Evolutionary conservation across 176 grass and related monocot genomes (phyloP).

Genomic region (Aegilops bicornis): DNA sequence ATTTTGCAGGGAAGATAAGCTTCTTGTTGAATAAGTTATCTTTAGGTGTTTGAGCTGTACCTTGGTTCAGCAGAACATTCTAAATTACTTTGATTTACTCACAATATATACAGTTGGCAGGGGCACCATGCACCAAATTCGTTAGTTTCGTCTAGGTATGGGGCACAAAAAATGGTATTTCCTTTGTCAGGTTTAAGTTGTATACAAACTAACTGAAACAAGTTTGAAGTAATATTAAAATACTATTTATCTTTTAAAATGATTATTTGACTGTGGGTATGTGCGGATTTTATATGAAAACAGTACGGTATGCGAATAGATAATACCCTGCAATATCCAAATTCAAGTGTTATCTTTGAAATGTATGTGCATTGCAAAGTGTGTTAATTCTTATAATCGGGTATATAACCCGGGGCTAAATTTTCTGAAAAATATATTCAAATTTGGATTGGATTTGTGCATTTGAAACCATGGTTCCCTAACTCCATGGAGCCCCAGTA

Average conservation of each 20-base stretch:
- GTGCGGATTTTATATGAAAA: not conserved
- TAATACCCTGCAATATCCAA: not conserved
- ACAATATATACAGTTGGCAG: not conserved
- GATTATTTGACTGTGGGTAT: not conserved
- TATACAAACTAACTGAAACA: not conserved
- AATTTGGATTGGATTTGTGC: not conserved
- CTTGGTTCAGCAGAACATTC: not conserved
- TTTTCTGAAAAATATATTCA: not conserved
- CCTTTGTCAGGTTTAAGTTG: not conserved
- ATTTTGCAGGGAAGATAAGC: not conserved
- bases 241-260: not conserved
- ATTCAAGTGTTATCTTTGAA: not conserved
- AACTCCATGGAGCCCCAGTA: not conserved
- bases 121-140: not conserved
- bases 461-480: not conserved
- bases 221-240: not conserved
- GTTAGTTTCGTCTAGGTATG: not conserved
- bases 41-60: not conserved
- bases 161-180: not conserved
- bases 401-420: not conserved
- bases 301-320: not conserved
- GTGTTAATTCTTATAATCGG: not conserved
- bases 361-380: not conserved
- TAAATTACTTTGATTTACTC: not conserved
- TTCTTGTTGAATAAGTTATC: not conserved